phyloP scores from a whole-genome alignment of 2,329 filamentous ascomycete species.

The Aspergillus glaucus region DNA sequence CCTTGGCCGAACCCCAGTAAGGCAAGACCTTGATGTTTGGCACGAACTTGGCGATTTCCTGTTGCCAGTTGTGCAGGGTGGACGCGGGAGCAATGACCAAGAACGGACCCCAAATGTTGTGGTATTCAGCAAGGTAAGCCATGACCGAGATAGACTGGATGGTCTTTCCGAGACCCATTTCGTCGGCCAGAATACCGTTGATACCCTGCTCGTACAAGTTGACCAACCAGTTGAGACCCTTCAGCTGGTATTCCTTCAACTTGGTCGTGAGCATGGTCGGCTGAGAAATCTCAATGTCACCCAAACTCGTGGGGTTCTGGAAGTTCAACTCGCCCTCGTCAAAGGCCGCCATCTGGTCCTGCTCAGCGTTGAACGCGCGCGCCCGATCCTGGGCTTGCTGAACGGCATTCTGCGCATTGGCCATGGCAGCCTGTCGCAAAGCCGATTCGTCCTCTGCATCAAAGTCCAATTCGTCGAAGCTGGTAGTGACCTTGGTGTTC shows the following conservation, averaged over 20 bases:
- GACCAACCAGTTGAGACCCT: conserved; percentile 98
- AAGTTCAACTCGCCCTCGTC: conserved; percentile 99
- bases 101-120: conserved; percentile 98
- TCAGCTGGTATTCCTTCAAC: conserved; percentile 97
- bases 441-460: conserved; percentile 86
- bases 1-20: conserved; percentile 93
- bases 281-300: conserved; percentile 89
- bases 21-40: conserved; percentile 90
- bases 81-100: conserved; percentile 93
- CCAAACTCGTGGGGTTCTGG: conserved; percentile 93
- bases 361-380: conserved; percentile 71
- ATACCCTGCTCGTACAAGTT: conserved; percentile 99
- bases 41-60: conserved; percentile 93
- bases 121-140: conserved; percentile 94
- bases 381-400: conserved; percentile 91
- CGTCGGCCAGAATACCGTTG: conserved; percentile 96
- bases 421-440: conserved; percentile 77
- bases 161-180: conserved; percentile 99
- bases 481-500: conserved; percentile 75
- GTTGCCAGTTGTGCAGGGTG: conserved; percentile 98
- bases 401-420: conserved; percentile 93
- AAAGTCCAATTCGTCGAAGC: conserved; percentile 92
- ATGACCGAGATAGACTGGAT: conserved; percentile 99
- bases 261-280: conserved; percentile 89
- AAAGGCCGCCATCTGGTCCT: conserved; percentile 62